Evolutionary conservation across 2,329 filamentous ascomycete genomes (phyloP), one percentile per base, ranked within the genome.

Genomic region (Colletotrichum sojae): DNA sequence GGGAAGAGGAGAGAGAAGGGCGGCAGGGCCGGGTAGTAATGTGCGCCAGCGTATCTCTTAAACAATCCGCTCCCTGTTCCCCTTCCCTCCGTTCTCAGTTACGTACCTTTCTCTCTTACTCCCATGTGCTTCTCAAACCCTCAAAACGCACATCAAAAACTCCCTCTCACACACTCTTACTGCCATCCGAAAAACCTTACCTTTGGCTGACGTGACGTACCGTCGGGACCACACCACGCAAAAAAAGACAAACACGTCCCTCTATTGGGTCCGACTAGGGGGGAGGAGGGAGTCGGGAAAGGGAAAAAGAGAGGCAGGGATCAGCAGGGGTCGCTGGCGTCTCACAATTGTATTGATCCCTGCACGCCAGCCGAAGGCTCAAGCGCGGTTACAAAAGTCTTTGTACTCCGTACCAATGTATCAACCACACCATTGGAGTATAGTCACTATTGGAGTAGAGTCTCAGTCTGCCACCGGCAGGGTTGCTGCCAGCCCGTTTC

Each of bases 341-440:
- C 66, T 69, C 66, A 66, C 66, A 69, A 60, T 66, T 49, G 62
- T 55, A 60, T 69, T 61, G 62, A 66, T 69, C 66, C 62, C 62
- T 69, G 66, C 55, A 69, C 62, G 62, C 62, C 66, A 69, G 55
- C 22, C 51, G 55, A 62, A 66, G 66, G 66, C 66, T 69, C 62
- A 66, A 69, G 62, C 66, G 66, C 66, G 48, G 40, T 45, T 56
- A 52, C 25, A 10, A 18, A 5, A 18, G n/a, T 5, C n/a, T 22
- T 49, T 49, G 46, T 22, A 22, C 22, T 22, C 22, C 4, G 22
- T 25, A 25, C 22, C 22, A 5, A 25, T 25, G 22, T 25, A 25
- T 25, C 22, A 25, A 46, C 45, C 16, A 15, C 15, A 46, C 45
- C 2, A 46, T 46, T 46, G 45, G 16, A 46, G 45, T n/a, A 16